Evolutionary conservation across 2,329 filamentous ascomycete genomes (phyloP), one percentile per base, ranked within the genome.

Genomic region (Diaporthe capsici): DNA sequence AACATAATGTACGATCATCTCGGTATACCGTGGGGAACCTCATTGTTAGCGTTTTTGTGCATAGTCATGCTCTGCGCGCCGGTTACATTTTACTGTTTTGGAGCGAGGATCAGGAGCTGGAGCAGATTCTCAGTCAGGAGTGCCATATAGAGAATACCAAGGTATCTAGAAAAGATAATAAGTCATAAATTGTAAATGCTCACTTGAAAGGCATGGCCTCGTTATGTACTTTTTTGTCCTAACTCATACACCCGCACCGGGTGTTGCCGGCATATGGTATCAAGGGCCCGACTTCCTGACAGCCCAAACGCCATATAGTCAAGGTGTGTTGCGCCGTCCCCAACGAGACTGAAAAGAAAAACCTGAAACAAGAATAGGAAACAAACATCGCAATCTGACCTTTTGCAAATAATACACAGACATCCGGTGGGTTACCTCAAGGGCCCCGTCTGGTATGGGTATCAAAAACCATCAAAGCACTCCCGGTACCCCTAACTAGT

Each of bases 1-100:
- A 77, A 76, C 31, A 74, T 75, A 1, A 78, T 79, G 76, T 79
- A 77, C 49, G 75, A 76, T 4, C 55, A 73, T 44, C 75, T 79
- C 15, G 75, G 78, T 4, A 73, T 79, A 31, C 72, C 75, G 6
- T 79, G 78, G 79, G 79, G 77, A 10, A 78, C 78, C 17, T 79
- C 78, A 22, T 7, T 79, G 34, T 39, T 79, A 34, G 79, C 78
- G 13, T 78, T 79, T 5, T 25, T 77, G 34, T 78, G 74, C 22
- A 60, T 76, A 25, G 28, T 65, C 42, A 68, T 78, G 72, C 70
- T 71, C 28, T 65, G 55, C 25, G 65, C 57, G 17, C 71, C 71
- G 8, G 58, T 73, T 3, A 65, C 51, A 1, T 73, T 68, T 7
- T 73, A 65, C 15, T 73, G 3, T 31, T 73, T 49, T 31, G 72